Base-by-base conservation (phyloP, 164 flowering plant genomes). In the Tetrastigma voinierianum region DNA sequence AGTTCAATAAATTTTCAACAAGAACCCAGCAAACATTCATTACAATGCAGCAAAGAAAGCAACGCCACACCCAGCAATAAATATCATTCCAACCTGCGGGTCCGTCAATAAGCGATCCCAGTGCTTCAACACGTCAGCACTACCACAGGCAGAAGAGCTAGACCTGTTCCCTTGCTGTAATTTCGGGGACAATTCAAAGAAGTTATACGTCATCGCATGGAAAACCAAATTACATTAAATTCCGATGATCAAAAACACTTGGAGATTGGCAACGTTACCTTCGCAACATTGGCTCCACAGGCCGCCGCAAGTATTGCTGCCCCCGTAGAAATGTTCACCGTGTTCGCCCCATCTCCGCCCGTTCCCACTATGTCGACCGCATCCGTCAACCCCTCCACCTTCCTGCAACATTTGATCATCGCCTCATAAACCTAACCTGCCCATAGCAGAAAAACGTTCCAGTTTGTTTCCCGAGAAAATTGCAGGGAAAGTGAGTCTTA, bases 321-420 rank as follows among this genome's bases (percentile, higher is more conserved):
- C 14, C 99, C 99, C 0, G 98, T 96, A 2, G 98, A 96, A 16
- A 96, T 93, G 71, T 96, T 93, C 25, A 93, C 96, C 0, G 97
- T 96, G 76, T 90, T 88, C n/a, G 95, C 97, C 1, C 98, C 98
- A 84, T 93, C 98, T 32, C 96, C 97, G n/a, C 97, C 98, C 0
- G 97, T 90, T 52, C 99, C 98, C 66, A 96, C 98, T 77, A 96
- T 93, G 76, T 96, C 99, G 25, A 96, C 94, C 7, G 67, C 95
- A 79, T 83, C 84, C 51, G 6, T 70, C 64, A 96, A 48, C 25
- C 98, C 98, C 77, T 90, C 90, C 48, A 96, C 90, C 69, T 81
- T 86, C 82, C 56, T 76, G 58, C 87, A 81, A 59, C 78, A 76
- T 64, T 83, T 90, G 62, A 89, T 70, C 93, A 95, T 89, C 10